Percentiles rank a stretch among this genome's conserved stretches.
phyloP scores from a whole-genome alignment of 2,329 filamentous ascomycete genomes.

The Phialophora verrucosa region DNA sequence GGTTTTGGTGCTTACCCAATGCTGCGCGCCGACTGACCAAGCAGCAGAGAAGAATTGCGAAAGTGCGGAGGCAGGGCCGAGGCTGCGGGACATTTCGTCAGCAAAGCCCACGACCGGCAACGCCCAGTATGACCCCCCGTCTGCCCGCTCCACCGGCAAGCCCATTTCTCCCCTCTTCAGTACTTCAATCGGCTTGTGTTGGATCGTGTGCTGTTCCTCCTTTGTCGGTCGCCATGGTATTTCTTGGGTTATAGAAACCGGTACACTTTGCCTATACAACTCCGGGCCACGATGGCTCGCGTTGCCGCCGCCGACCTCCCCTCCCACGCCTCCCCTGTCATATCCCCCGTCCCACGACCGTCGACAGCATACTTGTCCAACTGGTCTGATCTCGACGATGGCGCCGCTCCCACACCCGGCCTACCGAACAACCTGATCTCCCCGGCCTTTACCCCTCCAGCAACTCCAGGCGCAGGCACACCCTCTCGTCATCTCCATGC shows the following conservation, averaged over 20 bases:
- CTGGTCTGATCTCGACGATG: constrained; percentile 39
- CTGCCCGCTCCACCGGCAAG: neutral
- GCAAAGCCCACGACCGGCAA: constrained; percentile 5
- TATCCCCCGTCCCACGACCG: constrained; percentile 49
- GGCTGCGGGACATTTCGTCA: constrained; percentile 29
- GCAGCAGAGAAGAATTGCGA: constrained; percentile 3
- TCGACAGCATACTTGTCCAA: constrained; percentile 39
- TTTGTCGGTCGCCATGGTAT: neutral
- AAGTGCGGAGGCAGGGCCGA: constrained; percentile 30
- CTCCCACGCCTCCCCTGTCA: constrained; percentile 59
- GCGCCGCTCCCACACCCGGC: constrained; percentile 48
- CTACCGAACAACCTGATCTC: constrained; percentile 61
- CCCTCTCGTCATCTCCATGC: constrained; percentile 43
- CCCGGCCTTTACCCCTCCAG: constrained; percentile 58
- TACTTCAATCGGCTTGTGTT: constrained; percentile 16
- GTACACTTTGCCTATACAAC: neutral
- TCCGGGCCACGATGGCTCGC: constrained; percentile 25
- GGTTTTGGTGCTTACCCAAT: constrained; percentile 23
- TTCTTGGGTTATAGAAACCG: constrained; percentile 17
- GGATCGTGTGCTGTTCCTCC: neutral
- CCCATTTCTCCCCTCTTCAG: constrained; percentile 21
- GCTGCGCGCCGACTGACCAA: constrained; percentile 20
- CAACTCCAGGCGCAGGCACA: constrained; percentile 43
- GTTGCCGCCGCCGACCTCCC: constrained; percentile 52
- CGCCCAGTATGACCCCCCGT: too few relatives aligned